Evolutionary conservation across 768 basidiomycete species (phyloP).

Genomic region (Melanogaster broomeanus): DNA sequence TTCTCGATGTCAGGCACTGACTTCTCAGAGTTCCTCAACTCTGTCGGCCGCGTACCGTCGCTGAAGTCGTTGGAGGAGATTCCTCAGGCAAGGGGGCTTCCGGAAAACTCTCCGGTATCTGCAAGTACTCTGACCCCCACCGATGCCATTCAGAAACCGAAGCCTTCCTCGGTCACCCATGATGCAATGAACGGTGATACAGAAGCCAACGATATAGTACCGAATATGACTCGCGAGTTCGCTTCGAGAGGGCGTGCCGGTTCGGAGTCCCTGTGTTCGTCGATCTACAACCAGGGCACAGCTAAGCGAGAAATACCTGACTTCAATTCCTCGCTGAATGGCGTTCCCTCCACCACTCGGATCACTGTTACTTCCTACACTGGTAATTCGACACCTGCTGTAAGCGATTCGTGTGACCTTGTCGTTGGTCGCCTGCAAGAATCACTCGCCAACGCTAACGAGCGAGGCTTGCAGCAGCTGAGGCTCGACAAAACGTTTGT

Average conservation of each 20-base stretch:
- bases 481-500: slow-evolving; percentile 75
- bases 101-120: slow-evolving; percentile 21
- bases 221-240: slow-evolving; percentile 12
- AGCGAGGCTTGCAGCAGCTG: slow-evolving; percentile 59
- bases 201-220: slow-evolving; percentile 14
- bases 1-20: slow-evolving; percentile 84
- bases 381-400: slow-evolving; percentile 25
- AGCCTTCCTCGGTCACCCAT: neutral
- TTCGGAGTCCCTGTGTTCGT: slow-evolving; percentile 33
- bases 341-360: slow-evolving; percentile 26
- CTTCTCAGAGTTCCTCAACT: slow-evolving; percentile 72
- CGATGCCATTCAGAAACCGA: slow-evolving; percentile 1
- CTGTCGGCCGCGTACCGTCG: slow-evolving; percentile 52
- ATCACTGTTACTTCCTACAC: slow-evolving; percentile 50
- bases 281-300: slow-evolving; percentile 3
- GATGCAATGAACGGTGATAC: slow-evolving; percentile 1
- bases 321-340: slow-evolving; percentile 25
- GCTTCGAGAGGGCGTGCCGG: slow-evolving; percentile 26
- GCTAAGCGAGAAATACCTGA: slow-evolving; percentile 24
- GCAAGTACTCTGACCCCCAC: slow-evolving; percentile 14
- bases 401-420: slow-evolving; percentile 43
- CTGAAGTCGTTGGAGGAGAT: slow-evolving; percentile 50
- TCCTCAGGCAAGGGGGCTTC: slow-evolving; percentile 41
- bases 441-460: slow-evolving; percentile 57
- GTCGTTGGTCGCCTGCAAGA: slow-evolving; percentile 59